phyloP scores from a whole-genome alignment of 1,284 basidiomycete genomes.

The Abortiporus biennis region DNA sequence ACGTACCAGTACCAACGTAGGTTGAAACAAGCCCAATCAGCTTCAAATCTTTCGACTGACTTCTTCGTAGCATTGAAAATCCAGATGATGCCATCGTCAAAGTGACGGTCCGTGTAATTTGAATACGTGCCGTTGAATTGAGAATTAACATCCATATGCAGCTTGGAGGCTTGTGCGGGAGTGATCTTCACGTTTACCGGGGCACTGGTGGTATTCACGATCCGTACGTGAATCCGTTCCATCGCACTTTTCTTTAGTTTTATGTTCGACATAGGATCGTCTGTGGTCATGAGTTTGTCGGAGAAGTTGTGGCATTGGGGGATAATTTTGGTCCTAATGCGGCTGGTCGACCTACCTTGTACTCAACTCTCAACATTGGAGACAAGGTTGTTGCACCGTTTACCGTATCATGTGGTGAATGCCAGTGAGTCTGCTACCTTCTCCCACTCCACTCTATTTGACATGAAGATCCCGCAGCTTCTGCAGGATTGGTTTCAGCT shows the following conservation, averaged over 20 bases:
- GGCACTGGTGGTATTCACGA: conserved; percentile 39
- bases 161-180: conserved; percentile 76
- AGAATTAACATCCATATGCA: conserved; percentile 21
- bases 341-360: conserved; percentile 50
- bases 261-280: conserved; percentile 37
- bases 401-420: conserved; percentile 78
- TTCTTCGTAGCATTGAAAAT: conserved; percentile 22
- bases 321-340: conserved; percentile 43
- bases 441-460: neutral
- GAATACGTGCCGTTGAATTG: neutral
- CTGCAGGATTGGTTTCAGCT: conserved; percentile 74
- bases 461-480: conserved; percentile 39
- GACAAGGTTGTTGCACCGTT: conserved; percentile 88
- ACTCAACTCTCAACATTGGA: conserved; percentile 66
- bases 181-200: conserved; percentile 78
- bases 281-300: conserved; percentile 82
- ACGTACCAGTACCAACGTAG: conserved; percentile 50
- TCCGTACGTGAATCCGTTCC: conserved; percentile 12
- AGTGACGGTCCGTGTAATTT: conserved; percentile 29
- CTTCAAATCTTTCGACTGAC: neutral
- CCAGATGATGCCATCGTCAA: conserved; percentile 74
- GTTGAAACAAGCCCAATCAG: conserved; percentile 4
- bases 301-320: conserved; percentile 72
- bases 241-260: conserved; percentile 1
- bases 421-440: conserved; percentile 47